These are phyloP conservation scores for Collybia sp. DNA, from an alignment of 768 basidiomycete genomes.

Conservation along the genomic window DNA sequence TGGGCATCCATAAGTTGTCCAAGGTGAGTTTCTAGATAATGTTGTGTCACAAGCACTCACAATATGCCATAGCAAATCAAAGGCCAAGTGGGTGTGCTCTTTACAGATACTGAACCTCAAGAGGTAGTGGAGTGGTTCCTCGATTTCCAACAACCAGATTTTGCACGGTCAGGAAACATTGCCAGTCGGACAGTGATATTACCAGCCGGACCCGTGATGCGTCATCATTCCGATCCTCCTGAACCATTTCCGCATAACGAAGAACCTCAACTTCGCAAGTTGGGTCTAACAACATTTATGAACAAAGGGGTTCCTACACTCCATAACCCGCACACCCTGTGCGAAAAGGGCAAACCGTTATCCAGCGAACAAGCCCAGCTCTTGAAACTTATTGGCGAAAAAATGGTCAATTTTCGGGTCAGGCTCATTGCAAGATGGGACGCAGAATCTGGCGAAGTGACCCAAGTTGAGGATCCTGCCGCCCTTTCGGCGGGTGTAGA, in stretches of 20 bases:
- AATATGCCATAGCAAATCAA: slow-evolving; percentile 67
- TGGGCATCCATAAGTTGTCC: slow-evolving; percentile 76
- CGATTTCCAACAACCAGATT: slow-evolving; percentile 86
- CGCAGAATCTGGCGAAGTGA: slow-evolving; percentile 58
- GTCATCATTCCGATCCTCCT: slow-evolving; percentile 70
- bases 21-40: slow-evolving; percentile 40
- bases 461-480: slow-evolving; percentile 46
- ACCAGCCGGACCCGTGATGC: slow-evolving; percentile 83
- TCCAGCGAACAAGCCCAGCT: slow-evolving; percentile 88
- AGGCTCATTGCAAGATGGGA: slow-evolving; percentile 72
- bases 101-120: slow-evolving; percentile 85
- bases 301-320: slow-evolving; percentile 86
- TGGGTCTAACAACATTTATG: slow-evolving; percentile 84
- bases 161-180: slow-evolving; percentile 81
- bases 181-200: slow-evolving; percentile 73
- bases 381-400: slow-evolving; percentile 85
- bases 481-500: slow-evolving; percentile 30
- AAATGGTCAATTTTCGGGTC: slow-evolving; percentile 82
- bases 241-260: slow-evolving; percentile 96
- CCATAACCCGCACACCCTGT: slow-evolving; percentile 74
- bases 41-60: too few species aligned
- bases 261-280: slow-evolving; percentile 91
- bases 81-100: slow-evolving; percentile 91
- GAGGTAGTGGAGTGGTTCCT: slow-evolving; percentile 95
- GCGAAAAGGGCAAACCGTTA: slow-evolving; percentile 75